Evolutionary conservation across 2,329 filamentous ascomycete genomes (phyloP).

Genomic region (Aspergillus calidoustus): DNA sequence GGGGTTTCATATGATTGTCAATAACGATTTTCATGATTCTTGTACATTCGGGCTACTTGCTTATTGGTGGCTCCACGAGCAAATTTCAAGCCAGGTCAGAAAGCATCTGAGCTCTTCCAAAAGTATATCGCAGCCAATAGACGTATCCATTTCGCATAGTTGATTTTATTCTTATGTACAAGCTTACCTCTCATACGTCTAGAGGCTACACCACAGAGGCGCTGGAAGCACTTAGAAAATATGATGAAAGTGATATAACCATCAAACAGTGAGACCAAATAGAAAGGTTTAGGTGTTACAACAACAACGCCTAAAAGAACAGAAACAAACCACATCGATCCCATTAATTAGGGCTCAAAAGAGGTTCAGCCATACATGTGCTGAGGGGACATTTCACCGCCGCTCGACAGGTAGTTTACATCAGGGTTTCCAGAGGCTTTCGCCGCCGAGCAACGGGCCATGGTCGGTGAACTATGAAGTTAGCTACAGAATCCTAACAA

Average conservation of each 20-base stretch:
- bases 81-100: neutral
- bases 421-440: conserved; percentile 81
- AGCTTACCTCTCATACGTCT: conserved; percentile 34
- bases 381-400: conserved; percentile 57
- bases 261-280: conserved; percentile 24
- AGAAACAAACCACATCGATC: conserved; percentile 30
- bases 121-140: conserved; percentile 13
- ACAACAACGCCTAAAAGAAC: conserved; percentile 42
- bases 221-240: conserved; percentile 27
- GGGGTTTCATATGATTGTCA: neutral
- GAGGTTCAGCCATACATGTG: conserved; percentile 41
- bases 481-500: conserved; percentile 17
- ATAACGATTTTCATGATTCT: neutral
- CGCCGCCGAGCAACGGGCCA: conserved; percentile 94
- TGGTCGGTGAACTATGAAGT: conserved; percentile 80
- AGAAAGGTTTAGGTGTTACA: conserved; percentile 41
- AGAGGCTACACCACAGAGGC: conserved; percentile 27
- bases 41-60: neutral
- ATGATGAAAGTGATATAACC: conserved; percentile 27
- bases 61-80: neutral
- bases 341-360: conserved; percentile 17
- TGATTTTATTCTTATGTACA: conserved; percentile 44
- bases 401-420: conserved; percentile 78
- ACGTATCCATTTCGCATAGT: conserved; percentile 19
- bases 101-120: neutral